A percentile compares a stretch with the other conserved stretches of the same genome.
Evolutionary conservation across 345 rosid species (phyloP).

Genomic region (Jatropha curcas): DNA sequence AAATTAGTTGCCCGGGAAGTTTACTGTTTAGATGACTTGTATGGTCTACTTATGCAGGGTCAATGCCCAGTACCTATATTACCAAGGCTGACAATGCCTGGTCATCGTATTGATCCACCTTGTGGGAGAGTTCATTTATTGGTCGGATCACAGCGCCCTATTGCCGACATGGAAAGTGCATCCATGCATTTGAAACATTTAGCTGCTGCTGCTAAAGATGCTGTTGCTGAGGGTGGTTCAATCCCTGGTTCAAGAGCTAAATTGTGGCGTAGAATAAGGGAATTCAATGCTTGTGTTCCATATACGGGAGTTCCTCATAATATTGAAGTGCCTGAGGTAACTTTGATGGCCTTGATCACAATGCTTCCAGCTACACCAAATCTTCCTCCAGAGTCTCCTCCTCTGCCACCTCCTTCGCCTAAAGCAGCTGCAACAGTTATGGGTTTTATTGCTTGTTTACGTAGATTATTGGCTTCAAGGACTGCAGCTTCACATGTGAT

Average conservation of each 20-base stretch:
- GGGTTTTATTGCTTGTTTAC: constrained; percentile 95
- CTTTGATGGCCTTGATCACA: constrained; percentile 96
- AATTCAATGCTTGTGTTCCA: constrained; percentile 93
- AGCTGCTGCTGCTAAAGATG: constrained; percentile 97
- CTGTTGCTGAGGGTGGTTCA: constrained; percentile 96
- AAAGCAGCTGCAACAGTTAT: constrained; percentile 99
- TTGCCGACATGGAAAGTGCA: constrained; percentile 69
- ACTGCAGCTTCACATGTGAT: constrained; percentile 95
- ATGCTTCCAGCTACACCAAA: constrained; percentile 94
- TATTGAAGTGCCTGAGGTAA: constrained; percentile 93
- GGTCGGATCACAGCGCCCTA: constrained; percentile 47
- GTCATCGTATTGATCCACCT: constrained; percentile 97
- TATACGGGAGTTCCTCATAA: constrained; percentile 81
- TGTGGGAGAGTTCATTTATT: constrained; percentile 83
- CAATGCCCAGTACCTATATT: constrained; percentile 80
- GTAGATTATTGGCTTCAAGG: constrained; percentile 85
- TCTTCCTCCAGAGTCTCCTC: constrained; percentile 93
- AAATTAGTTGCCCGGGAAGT: constrained; percentile 6
- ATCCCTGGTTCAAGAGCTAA: constrained; percentile 95
- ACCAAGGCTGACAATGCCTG: constrained; percentile 99
- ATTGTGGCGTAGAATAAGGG: constrained; percentile 97
- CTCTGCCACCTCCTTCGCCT: constrained; percentile 98
- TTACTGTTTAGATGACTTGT: constrained; percentile 15
- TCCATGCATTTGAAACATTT: constrained; percentile 91
- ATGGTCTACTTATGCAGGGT: constrained; percentile 50